Evolutionary conservation across 169 alveolate species (phyloP).

Genomic region (Toxoplasma gondii): DNA sequence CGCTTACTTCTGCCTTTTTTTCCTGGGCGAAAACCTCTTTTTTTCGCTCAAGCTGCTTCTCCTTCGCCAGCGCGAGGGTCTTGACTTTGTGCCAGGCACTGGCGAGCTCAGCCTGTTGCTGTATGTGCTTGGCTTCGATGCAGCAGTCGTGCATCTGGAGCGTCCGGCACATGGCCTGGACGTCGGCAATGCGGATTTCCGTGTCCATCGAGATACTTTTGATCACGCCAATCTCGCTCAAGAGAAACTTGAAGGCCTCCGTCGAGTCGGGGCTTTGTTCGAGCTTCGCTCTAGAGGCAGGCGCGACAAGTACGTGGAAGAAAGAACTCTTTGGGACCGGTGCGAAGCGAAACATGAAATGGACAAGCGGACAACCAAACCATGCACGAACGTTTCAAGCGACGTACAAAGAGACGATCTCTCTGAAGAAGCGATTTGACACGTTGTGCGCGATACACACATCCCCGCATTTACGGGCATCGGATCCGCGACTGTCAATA

Average conservation of each 20-base stretch:
- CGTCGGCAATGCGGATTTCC: constrained; percentile 89
- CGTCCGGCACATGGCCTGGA: constrained; percentile 91
- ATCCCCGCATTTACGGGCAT: too few species aligned
- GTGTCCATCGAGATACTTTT: constrained; percentile 88
- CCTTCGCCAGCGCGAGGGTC: constrained; percentile 58
- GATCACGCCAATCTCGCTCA: constrained; percentile 83
- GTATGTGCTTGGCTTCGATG: constrained; percentile 77
- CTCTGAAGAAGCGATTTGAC: too few species aligned
- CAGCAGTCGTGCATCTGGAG: constrained; percentile 87
- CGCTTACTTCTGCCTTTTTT: constrained; percentile 51
- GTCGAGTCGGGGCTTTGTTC: constrained; percentile 83
- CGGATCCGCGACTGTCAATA: too few species aligned
- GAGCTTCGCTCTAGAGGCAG: constrained; percentile 74
- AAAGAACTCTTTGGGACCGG: neutral
- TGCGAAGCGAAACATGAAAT: too few species aligned
- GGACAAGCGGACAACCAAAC: too few species aligned
- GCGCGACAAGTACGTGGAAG: neutral
- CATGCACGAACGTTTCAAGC: too few species aligned
- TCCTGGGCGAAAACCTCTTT: constrained; percentile 56
- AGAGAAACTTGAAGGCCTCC: constrained; percentile 83
- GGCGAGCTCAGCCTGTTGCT: constrained; percentile 78
- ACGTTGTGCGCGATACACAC: too few species aligned
- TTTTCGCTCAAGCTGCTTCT: constrained; percentile 45
- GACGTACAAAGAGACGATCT: too few species aligned
- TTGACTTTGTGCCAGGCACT: constrained; percentile 72